Base-by-base conservation (phyloP, 2,329 filamentous ascomycete genomes). In the Alternaria sp. region DNA sequence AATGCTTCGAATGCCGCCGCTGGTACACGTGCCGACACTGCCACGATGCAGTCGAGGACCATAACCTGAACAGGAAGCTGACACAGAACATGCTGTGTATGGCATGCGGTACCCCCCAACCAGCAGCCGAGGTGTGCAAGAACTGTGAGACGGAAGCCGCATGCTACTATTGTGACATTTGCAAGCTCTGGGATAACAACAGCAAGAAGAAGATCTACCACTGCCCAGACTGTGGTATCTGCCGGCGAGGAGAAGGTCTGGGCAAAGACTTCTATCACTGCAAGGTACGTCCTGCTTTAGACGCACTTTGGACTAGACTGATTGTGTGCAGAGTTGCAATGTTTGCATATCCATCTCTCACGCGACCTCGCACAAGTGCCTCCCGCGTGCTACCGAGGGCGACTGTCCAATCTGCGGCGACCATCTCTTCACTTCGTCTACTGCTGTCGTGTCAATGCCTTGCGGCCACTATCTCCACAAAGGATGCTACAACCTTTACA, bases 191-290 rank as follows among this genome's bases (percentile, higher is more conserved):
- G 96, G 95, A 98, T 75, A 93, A 98, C 74, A 92, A 97, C 70
- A 88, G 89, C 58, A 90, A 89, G 69, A 97, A 96, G 79, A 91
- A 90, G 68, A 97, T 98, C 61, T 99, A 99, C 77, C 96, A 99
- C 78, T 99, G 96, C 79, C 88, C 90, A 74, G 96, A 98, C 74
- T 99, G 96, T 79, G 96, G 96, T 5, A 97, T 99, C 65, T 99
- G 96, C 77, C 88, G 96, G 62, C 90, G 94, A 61, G 96, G 96
- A 1, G 88, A 93, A 78, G 96, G 96, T 1, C 83, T 99, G 28
- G 95, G 96, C 5, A 98, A 97, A 77, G 96, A 99, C 77, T 99
- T 97, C 78, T 94, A 96, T 75, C 96, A 99, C 80, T 99, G 96
- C 91, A 96, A 97, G 88, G 93, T 95, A 83, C 79, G 13, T 12